Evolutionary conservation across 2,329 filamentous ascomycete species (phyloP).

Genomic region (Aspergillus pseudoglaucus): DNA sequence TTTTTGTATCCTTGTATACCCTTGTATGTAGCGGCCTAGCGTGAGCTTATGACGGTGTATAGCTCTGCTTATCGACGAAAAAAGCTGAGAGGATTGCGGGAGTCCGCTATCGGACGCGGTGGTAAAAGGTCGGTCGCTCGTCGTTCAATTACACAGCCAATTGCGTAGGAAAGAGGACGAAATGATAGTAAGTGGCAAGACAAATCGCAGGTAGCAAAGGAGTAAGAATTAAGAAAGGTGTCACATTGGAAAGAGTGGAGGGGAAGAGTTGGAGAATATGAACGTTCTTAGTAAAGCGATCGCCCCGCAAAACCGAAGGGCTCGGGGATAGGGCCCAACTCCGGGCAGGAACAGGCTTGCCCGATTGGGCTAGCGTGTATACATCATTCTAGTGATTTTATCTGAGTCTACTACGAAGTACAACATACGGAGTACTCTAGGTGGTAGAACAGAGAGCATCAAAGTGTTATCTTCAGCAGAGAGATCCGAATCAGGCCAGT

Average conservation of each 20-base stretch:
- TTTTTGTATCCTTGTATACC: not conserved
- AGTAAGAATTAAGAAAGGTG: not conserved
- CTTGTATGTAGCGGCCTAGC: not conserved
- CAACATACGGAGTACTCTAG: no score
- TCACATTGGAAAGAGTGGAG: not conserved
- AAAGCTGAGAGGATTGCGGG: not conserved
- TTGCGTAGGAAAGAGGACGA: not conserved
- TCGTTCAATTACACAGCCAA: not conserved
- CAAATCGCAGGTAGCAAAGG: not conserved
- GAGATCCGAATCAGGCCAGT: no score
- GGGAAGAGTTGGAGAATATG: constrained; percentile 4
- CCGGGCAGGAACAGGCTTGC: constrained; percentile 5
- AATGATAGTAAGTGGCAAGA: not conserved
- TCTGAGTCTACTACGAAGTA: no score
- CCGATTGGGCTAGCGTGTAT: no score
- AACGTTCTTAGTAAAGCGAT: constrained; percentile 5
- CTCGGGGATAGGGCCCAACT: constrained; percentile 16
- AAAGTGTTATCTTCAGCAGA: no score
- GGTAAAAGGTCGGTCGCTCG: not conserved
- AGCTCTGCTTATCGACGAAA: not conserved
- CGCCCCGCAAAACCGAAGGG: constrained; percentile 11
- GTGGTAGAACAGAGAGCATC: no score
- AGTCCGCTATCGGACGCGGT: constrained; percentile 10
- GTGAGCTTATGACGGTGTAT: not conserved
- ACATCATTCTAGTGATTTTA: no score